Percentiles rank a stretch among this genome's conserved stretches.
These are phyloP conservation scores for Mycena epipterygia DNA, from an alignment of 768 basidiomycete genomes.

Conservation along the genomic window DNA sequence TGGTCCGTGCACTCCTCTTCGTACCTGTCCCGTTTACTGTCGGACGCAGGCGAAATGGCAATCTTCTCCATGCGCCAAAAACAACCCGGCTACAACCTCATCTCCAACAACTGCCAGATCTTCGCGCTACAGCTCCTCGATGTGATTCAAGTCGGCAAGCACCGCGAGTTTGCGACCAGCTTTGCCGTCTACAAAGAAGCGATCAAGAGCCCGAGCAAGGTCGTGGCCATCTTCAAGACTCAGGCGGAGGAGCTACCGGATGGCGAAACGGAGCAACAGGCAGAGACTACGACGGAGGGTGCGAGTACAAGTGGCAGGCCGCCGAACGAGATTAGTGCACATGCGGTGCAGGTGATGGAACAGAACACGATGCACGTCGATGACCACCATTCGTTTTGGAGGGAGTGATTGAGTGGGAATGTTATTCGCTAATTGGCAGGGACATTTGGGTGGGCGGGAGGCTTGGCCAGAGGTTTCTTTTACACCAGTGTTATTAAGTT, in stretches of 20 bases:
- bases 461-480: background rate
- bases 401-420: background rate
- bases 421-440: background rate
- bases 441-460: background rate
- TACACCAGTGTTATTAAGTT: too few species aligned
- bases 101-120: constrained; percentile 30
- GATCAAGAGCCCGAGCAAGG: constrained; percentile 15
- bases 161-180: constrained; percentile 26
- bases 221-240: constrained; percentile 8
- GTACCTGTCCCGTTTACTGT: background rate
- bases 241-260: constrained; percentile 27
- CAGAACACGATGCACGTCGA: constrained; percentile 22
- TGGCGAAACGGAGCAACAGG: constrained; percentile 16
- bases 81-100: constrained; percentile 32
- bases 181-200: constrained; percentile 19
- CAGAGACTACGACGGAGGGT: constrained; percentile 4
- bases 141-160: constrained; percentile 25
- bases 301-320: constrained; percentile 7
- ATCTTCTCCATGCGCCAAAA: constrained; percentile 25
- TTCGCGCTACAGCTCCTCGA: constrained; percentile 28
- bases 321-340: constrained; percentile 10
- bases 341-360: constrained; percentile 25
- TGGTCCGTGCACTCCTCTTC: background rate
- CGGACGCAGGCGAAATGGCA: constrained; percentile 21
- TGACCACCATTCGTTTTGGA: constrained; percentile 22